Evolutionary conservation across 1,139 yeast genomes (phyloP), one percentile per base, ranked within the genome.

Genomic region (Suhomyces bribrorum): DNA sequence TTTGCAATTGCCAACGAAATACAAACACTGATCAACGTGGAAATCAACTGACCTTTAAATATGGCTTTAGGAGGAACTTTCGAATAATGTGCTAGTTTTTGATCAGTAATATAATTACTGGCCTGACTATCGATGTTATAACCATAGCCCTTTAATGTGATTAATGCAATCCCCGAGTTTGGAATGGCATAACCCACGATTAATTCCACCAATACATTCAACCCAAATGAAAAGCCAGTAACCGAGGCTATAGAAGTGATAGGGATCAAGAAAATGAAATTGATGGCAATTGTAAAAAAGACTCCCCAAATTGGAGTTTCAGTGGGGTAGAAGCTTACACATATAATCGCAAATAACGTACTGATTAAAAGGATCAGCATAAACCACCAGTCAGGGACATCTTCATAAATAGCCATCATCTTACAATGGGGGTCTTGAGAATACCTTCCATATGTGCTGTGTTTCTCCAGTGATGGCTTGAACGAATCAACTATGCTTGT

Each of bases 301-400:
- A 81, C 62, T 36, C 77, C 74, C 82, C 82, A 79, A 5, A 77
- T 70, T 4, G 81, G 81, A 39, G 79, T 69, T 36, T 73, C 66
- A 8, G 77, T 66, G 14, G 76, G 61, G 49, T 75, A 78, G 1
- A 67, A 58, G 45, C 73, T 56, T 14, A 79, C 71, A 40, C 75
- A 67, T 3, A 75, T 48, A 23, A 79, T 69, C 5, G 77, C 83
- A 38, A 79, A 61, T 2, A 65, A 70, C 5, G 79, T 52, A 2
- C 85, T 69, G 14, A 72, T 46, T n/a, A 75, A 44, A 40, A 81
- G 58, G 13, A 81, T 69, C 9, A 62, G 39, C 16, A 76, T 47
- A 48, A 73, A 81, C 71, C 79, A 77, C 75, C 77, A 75, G 44
- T 79, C 82, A 8, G 86, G 86, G 14, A 79, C 85, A 49, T 81